Percentiles rank a stretch among this genome's conserved stretches.
phyloP scores from a whole-genome alignment of 179 eudicot species.

The Silene vulgaris region DNA sequence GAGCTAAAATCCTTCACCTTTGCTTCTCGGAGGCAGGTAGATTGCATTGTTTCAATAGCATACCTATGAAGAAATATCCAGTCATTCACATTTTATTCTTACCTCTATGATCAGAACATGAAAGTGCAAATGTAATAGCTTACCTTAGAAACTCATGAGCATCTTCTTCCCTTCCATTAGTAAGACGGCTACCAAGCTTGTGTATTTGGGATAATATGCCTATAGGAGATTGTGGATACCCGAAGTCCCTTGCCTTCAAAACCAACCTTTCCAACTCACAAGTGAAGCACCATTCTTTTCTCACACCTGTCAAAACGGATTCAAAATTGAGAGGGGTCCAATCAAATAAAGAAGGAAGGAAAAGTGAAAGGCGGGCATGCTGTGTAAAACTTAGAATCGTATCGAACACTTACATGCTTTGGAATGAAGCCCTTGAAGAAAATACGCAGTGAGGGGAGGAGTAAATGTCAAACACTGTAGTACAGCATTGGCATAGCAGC shows the following conservation, averaged over 20 bases:
- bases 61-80: slow-evolving; percentile 42
- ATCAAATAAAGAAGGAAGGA: neutral
- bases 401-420: slow-evolving; percentile 55
- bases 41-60: slow-evolving; percentile 78
- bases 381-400: neutral
- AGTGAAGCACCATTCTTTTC: slow-evolving; percentile 76
- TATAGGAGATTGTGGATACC: slow-evolving; percentile 53
- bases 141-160: slow-evolving; percentile 94
- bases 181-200: slow-evolving; percentile 60
- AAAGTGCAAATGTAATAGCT: slow-evolving; percentile 12
- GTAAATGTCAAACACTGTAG: slow-evolving; percentile 88
- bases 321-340: neutral
- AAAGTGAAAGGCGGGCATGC: neutral
- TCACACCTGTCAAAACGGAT: slow-evolving; percentile 41
- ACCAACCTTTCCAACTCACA: slow-evolving; percentile 75
- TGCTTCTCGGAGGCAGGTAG: slow-evolving; percentile 66
- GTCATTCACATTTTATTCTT: neutral
- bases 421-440: slow-evolving; percentile 82
- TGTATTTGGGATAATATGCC: slow-evolving; percentile 65
- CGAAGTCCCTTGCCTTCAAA: slow-evolving; percentile 50
- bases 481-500: slow-evolving; percentile 93
- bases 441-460: slow-evolving; percentile 78
- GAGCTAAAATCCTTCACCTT: slow-evolving; percentile 41
- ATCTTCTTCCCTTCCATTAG: slow-evolving; percentile 82
- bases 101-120: neutral